A percentile compares a stretch with the other conserved stretches of the same genome.
Conservation (phyloP, 192 early-diverging fungal species). For the Backusella macrospora region DNA sequence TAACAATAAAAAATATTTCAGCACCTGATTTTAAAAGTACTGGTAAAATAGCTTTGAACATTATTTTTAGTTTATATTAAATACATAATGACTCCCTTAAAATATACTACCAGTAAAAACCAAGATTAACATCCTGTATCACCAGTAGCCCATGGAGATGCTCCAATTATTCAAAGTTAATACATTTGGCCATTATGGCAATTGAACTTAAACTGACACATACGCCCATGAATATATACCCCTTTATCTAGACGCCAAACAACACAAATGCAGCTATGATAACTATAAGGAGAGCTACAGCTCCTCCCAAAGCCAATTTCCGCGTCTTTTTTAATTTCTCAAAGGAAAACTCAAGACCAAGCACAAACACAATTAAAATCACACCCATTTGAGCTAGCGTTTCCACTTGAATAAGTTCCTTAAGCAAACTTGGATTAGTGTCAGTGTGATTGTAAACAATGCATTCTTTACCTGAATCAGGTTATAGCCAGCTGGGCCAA, state of each 20-base stretch:
- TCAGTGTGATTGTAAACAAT: conserved; percentile 1
- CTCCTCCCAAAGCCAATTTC: conserved; percentile 51
- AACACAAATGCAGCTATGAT: conserved; percentile 41
- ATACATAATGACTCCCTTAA: conserved; percentile 3
- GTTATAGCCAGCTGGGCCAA: conserved; percentile 49
- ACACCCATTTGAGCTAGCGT: conserved; percentile 60
- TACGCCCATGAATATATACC: conserved; percentile 52
- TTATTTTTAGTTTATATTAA: conserved; percentile 1
- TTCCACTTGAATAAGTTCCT: conserved; percentile 55
- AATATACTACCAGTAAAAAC: conserved; percentile 54
- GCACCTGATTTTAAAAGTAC: conserved; percentile 44
- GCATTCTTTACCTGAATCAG: conserved; percentile 45
- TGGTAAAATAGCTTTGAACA: conserved; percentile 41
- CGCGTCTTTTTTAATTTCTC: conserved; percentile 54
- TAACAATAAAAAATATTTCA: conserved; percentile 39
- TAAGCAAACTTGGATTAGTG: not conserved
- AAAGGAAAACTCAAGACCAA: conserved; percentile 61
- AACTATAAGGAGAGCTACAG: conserved; percentile 43
- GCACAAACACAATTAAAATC: conserved; percentile 59
- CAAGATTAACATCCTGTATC: conserved; percentile 58
- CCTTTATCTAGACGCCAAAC: conserved; percentile 39
- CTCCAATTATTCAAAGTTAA: conserved; percentile 49
- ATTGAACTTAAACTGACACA: conserved; percentile 55
- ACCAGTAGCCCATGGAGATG: conserved; percentile 54
- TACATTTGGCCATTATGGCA: conserved; percentile 50